phyloP scores from a whole-genome alignment of 2,329 filamentous ascomycete species.

The Mycosphaerella sp. region DNA sequence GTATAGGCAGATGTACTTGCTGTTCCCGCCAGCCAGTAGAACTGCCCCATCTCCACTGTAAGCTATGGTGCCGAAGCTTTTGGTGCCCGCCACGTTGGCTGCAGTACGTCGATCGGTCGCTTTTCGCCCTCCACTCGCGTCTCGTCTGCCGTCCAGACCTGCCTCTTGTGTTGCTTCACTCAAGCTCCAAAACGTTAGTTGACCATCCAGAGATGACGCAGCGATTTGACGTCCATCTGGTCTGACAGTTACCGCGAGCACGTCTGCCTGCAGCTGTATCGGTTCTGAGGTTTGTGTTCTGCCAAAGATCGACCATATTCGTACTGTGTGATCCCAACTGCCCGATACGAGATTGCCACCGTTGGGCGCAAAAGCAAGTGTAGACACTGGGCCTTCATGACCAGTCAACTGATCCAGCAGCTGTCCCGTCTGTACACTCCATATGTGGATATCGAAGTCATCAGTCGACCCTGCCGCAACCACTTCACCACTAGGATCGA shows the following conservation, averaged over 20 bases:
- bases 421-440: conserved; percentile 97
- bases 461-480: conserved; percentile 92
- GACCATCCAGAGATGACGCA: conserved; percentile 86
- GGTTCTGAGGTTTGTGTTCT: conserved; percentile 93
- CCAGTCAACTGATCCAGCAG: conserved; percentile 83
- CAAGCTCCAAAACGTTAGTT: conserved; percentile 91
- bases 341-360: conserved; percentile 79
- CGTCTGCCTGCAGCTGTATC: conserved; percentile 83
- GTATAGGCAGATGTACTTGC: conserved; percentile 98
- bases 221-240: conserved; percentile 89
- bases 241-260: conserved; percentile 76
- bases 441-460: conserved; percentile 95
- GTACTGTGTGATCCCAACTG: conserved; percentile 92
- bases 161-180: conserved; percentile 79
- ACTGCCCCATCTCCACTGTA: conserved; percentile 93
- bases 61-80: conserved; percentile 77
- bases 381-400: conserved; percentile 88
- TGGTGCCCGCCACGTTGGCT: conserved; percentile 83
- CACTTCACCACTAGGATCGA: conserved; percentile 95
- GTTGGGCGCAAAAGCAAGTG: conserved; percentile 81
- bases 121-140: conserved; percentile 88
- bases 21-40: conserved; percentile 84
- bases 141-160: conserved; percentile 80
- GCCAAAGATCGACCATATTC: conserved; percentile 93
- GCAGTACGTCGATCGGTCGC: conserved; percentile 82